A percentile compares a stretch with the other conserved stretches of the same genome.
These are phyloP conservation scores for Dipodascopsis uninucleata DNA, from an alignment of 805 yeast genomes.

Conservation along the genomic window DNA sequence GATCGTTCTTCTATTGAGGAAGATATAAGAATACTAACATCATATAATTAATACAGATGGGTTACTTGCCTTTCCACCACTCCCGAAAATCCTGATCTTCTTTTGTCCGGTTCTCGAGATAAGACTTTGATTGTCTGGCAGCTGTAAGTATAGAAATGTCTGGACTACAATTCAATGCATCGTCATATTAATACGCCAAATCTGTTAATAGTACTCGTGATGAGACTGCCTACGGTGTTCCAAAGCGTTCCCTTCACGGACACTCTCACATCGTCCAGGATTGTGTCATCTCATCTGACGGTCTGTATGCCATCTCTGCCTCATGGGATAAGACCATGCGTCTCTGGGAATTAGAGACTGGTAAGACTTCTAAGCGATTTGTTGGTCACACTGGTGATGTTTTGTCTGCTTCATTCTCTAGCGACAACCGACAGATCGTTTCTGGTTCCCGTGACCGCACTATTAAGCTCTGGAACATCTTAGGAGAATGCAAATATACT, in stretches of 20 bases:
- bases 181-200: neutral
- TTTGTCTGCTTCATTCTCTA: constrained; percentile 91
- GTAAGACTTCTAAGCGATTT: constrained; percentile 90
- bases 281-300: constrained; percentile 95
- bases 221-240: constrained; percentile 95
- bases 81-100: constrained; percentile 95
- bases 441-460: constrained; percentile 99
- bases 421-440: constrained; percentile 95
- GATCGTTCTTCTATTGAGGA: neutral
- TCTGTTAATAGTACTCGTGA: constrained; percentile 56
- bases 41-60: constrained; percentile 55
- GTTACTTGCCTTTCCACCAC: constrained; percentile 98
- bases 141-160: constrained; percentile 44
- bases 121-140: constrained; percentile 98
- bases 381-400: constrained; percentile 98
- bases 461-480: constrained; percentile 98
- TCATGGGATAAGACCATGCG: constrained; percentile 99
- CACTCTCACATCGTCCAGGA: constrained; percentile 99
- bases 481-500: constrained; percentile 94
- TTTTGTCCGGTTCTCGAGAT: constrained; percentile 98
- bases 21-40: constrained; percentile 3
- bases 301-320: constrained; percentile 95
- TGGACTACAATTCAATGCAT: constrained; percentile 30
- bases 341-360: constrained; percentile 95
- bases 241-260: constrained; percentile 95